A percentile compares a stretch with the other conserved stretches of the same genome.
Evolutionary conservation across 148 eudicot species (phyloP).

Genomic region (Silene conica): DNA sequence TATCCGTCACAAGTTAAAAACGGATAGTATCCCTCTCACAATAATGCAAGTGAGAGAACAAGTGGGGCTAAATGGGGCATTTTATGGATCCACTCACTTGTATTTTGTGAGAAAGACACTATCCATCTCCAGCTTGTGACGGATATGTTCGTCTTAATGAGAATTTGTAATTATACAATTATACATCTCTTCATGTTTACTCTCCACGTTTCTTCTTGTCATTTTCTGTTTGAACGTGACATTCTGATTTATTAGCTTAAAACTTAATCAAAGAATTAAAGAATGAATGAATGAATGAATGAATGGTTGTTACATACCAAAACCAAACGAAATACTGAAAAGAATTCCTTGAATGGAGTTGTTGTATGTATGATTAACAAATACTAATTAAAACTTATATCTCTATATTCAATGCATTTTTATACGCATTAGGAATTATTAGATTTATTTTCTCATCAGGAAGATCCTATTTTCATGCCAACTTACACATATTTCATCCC

Average conservation of each 20-base stretch:
- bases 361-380: conserved; percentile 19
- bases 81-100: no score
- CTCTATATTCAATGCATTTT: conserved; percentile 4
- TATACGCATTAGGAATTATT: conserved; percentile 8
- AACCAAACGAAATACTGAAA: conserved; percentile 5
- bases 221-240: not conserved
- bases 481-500: not conserved
- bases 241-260: not conserved
- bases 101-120: no score
- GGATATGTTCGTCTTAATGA: no score
- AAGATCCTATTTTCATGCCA: conserved; percentile 27
- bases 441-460: conserved; percentile 14
- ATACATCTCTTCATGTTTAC: not conserved
- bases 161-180: no score
- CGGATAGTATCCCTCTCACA: no score
- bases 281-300: not conserved
- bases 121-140: no score
- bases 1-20: no score
- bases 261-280: no score
- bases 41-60: no score
- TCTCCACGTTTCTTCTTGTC: conserved; percentile 4
- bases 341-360: conserved; percentile 15
- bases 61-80: no score
- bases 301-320: not conserved
- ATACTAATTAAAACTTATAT: not conserved